Base-by-base conservation (phyloP, 2,329 filamentous ascomycete genomes). In the Fusarium chuoi region DNA sequence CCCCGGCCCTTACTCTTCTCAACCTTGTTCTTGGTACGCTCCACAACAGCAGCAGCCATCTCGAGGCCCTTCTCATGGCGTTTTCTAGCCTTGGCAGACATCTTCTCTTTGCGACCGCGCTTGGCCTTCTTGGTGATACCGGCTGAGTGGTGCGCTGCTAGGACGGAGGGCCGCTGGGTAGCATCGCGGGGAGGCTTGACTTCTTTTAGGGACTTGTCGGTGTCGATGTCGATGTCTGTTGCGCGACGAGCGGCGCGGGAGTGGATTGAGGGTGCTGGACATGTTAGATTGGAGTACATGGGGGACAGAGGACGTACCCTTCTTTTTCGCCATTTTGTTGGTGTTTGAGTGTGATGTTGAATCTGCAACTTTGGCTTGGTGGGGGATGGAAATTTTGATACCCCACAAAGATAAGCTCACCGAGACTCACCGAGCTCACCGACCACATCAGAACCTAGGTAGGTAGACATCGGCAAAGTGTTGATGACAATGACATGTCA, bases 231-330 rank as follows among this genome's bases (percentile, higher is more conserved):
- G 33, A 92, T 91, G 8, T 92, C 93, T 22, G 90, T 89, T 52
- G 91, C 93, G 73, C 93, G 90, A 79, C 93, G 89, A 45, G 92
- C 92, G 66, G 92, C 92, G 74, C 93, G 92, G 60, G 93, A 95
- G 84, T 92, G 92, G 65, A 90, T 82, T 9, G 92, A 93, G 44
- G 86, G 85, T 62, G 85, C 91, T 93, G 26, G 24, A 13, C 33
- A 26, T 49, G 72, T 78, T 51, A 79, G 72, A 18, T 18, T 15
- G 5, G 26, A 33, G 14, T 12, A 7, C 0, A 35, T 11, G 10
- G 17, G 6, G 13, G 2, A 17, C 1, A 7, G 22, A 24, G 14
- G 22, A 35, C 45, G 3, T 77, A 81, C 80, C 73, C 71, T 73
- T 79, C 70, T 79, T 80, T 56, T 81, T 81, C 9, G 80, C 80